Evolutionary conservation across 1,284 basidiomycete species (phyloP), one percentile per base, ranked within the genome.

Genomic region (Inonotus hispidus): DNA sequence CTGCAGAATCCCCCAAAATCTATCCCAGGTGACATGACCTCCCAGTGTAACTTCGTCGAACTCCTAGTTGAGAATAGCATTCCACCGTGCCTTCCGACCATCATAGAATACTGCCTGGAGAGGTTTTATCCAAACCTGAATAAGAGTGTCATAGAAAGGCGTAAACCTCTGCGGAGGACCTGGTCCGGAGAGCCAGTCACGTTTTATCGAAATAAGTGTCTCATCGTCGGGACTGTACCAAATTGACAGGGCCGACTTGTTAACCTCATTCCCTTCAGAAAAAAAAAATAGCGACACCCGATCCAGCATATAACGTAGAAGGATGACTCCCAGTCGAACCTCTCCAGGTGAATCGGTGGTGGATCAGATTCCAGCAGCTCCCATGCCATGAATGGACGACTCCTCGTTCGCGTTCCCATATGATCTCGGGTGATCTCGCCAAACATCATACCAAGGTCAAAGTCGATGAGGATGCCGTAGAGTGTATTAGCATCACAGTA

Each of bases 251-350:
- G 32, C 53, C n/a, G 21, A 11, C 3, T 2, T 23, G 13, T 56
- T 27, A 1, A 45, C 38, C 14, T 45, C 41, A 2, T 43, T 19
- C 21, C 55, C 55, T 3, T 46, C 23, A 5, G 13, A 21, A 45
- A 21, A 56, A n/a, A n/a, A n/a, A n/a, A n/a, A n/a, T n/a, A n/a
- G 2, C 32, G 38, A n/a, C 38, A 56, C 10, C 14, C 43, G 39
- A 56, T 56, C 55, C 55, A 56, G 39, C 19, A 25, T 13, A 56
- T 37, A n/a, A 56, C 38, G 27, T 46, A 56, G 13, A 56, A 43
- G 14, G 45, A 21, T 13, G 55, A 56, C 11, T 56, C 55, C 55
- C 55, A 56, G 25, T 56, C 55, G 23, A 27, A 46, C 16, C 55
- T 43, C 29, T 56, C 55, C 4, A 56, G 16, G 23, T 56, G 53